Evolutionary conservation across 371 early-diverging fungal species (phyloP).

Genomic region (Apophysomyces variabilis): DNA sequence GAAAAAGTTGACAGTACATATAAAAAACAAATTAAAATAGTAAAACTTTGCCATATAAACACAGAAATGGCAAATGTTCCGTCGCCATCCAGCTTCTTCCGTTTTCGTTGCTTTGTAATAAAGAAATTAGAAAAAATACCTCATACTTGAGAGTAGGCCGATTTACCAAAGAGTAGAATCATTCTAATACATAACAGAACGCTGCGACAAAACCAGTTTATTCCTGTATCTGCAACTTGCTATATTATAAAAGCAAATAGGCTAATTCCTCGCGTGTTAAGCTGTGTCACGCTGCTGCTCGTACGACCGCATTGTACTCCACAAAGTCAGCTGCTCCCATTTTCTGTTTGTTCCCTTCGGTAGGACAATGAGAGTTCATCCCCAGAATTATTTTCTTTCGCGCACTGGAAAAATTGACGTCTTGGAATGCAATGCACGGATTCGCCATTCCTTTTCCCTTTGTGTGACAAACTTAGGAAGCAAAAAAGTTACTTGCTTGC

Average conservation of each 20-base stretch:
- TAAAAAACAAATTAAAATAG: conserved; percentile 8
- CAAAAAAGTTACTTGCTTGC: not conserved
- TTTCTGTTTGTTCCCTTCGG: conserved; percentile 7
- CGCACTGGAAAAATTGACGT: conserved; percentile 1
- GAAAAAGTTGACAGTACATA: conserved; percentile 8
- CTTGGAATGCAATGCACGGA: conserved; percentile 3
- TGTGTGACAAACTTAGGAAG: not conserved
- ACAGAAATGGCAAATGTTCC: conserved; percentile 7
- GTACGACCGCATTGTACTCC: conserved; percentile 1
- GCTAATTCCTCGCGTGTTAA: not conserved
- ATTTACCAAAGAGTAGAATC: not conserved
- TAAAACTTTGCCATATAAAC: not conserved
- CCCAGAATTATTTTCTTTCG: conserved; percentile 8
- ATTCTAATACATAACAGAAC: not conserved
- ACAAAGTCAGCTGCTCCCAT: not conserved
- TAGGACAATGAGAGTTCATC: not conserved
- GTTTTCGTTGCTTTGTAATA: not conserved
- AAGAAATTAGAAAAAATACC: not conserved
- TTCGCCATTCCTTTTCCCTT: not conserved
- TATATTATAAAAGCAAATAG: not conserved
- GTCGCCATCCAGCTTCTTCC: not conserved
- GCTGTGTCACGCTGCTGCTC: conserved; percentile 3
- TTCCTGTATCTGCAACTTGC: not conserved
- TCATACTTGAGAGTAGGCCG: not conserved
- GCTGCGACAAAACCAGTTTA: not conserved